Percentiles rank a stretch among this genome's conserved stretches.
Conservation (phyloP, 2,329 filamentous ascomycete genomes). For the Coniochaeta sp. region DNA sequence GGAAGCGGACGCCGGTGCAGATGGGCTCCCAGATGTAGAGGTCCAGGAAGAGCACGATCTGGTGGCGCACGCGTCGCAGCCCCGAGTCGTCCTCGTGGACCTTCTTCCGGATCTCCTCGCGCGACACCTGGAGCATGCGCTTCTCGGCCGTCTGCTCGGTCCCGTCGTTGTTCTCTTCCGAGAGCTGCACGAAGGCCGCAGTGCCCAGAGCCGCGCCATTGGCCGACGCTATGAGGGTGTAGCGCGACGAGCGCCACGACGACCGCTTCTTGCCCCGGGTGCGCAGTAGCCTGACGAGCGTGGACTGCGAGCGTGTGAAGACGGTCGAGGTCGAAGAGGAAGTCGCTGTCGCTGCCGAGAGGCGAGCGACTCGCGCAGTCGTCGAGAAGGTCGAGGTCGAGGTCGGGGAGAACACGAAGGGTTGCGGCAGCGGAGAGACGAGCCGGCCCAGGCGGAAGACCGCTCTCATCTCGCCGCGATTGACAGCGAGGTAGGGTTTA, state of each 20-base stretch:
- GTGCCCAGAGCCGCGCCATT: conserved; percentile 40
- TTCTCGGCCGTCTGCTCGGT: conserved; percentile 63
- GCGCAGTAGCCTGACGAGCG: not conserved
- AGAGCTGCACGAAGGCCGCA: conserved; percentile 49
- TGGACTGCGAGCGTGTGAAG: not conserved
- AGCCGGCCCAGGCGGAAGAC: conserved; percentile 34
- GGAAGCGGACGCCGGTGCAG: conserved; percentile 78
- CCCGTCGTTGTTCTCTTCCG: conserved; percentile 44
- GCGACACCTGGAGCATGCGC: conserved; percentile 79
- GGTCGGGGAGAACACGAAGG: not conserved
- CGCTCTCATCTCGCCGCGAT: conserved; percentile 34
- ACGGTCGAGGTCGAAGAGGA: not conserved
- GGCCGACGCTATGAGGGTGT: conserved; percentile 26
- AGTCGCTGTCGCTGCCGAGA: not conserved
- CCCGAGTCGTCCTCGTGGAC: conserved; percentile 56
- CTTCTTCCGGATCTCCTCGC: conserved; percentile 66
- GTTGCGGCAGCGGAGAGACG: conserved; percentile 23
- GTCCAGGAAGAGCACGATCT: conserved; percentile 61
- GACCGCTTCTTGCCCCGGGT: not conserved
- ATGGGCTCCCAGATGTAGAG: conserved; percentile 75
- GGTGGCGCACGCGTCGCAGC: conserved; percentile 49
- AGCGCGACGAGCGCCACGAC: conserved; percentile 8
- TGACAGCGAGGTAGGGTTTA: not conserved
- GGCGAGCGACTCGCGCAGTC: not conserved
- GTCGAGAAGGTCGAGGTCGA: not conserved